Evolutionary conservation across 2,329 filamentous ascomycete species (phyloP).

Genomic region (Aspergillus sp.): DNA sequence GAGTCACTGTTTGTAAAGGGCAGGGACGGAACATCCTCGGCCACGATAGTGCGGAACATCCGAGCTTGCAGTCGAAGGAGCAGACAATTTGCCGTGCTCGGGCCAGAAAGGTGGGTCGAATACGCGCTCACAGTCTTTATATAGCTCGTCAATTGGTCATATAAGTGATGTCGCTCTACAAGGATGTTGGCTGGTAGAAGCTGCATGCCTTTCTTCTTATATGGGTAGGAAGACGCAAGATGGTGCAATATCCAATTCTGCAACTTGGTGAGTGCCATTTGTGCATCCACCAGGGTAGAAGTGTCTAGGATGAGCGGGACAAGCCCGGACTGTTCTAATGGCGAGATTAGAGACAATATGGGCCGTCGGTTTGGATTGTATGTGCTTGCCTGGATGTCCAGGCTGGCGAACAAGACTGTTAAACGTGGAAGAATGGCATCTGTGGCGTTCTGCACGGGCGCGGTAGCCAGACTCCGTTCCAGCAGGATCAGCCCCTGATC

Average conservation of each 20-base stretch:
- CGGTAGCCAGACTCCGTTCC: constrained; percentile 12
- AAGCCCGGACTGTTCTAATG: neutral
- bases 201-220: constrained; percentile 13
- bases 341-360: constrained; percentile 3
- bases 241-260: constrained; percentile 27
- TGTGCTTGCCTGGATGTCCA: constrained; percentile 27
- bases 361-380: constrained; percentile 18
- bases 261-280: constrained; percentile 12
- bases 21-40: neutral
- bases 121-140: neutral
- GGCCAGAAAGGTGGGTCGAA: neutral
- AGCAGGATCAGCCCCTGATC: constrained; percentile 26
- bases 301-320: neutral
- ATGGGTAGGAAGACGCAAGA: constrained; percentile 10
- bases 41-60: neutral
- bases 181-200: constrained; percentile 8
- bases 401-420: constrained; percentile 14
- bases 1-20: neutral
- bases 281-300: neutral
- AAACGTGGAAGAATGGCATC: constrained; percentile 21
- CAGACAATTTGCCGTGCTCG: neutral
- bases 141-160: neutral
- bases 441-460: neutral
- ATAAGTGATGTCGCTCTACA: constrained; percentile 7
- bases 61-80: neutral